phyloP scores from a whole-genome alignment of 2,329 filamentous ascomycete species.

The Xylariaceae sp. region DNA sequence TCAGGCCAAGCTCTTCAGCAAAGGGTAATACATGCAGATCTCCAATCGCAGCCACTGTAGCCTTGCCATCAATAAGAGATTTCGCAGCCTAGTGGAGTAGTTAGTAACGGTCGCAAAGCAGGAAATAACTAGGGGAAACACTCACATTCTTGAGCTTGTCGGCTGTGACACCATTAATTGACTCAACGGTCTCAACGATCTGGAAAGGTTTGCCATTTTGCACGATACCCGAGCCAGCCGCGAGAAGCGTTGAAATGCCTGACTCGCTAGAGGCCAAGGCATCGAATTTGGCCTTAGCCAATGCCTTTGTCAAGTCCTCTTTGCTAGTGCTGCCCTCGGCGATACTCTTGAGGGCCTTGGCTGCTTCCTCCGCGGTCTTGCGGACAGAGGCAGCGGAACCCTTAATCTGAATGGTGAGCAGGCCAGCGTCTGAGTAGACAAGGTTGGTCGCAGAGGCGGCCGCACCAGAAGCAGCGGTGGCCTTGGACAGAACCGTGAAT shows the following conservation, averaged over 20 bases:
- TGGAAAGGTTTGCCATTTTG: slow-evolving; percentile 83
- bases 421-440: slow-evolving; percentile 92
- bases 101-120: slow-evolving; percentile 39
- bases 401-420: slow-evolving; percentile 81
- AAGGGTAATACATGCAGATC: slow-evolving; percentile 91
- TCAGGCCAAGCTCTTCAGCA: slow-evolving; percentile 91
- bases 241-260: slow-evolving; percentile 76
- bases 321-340: slow-evolving; percentile 76
- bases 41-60: slow-evolving; percentile 86
- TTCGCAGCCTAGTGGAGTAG: slow-evolving; percentile 74
- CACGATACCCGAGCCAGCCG: slow-evolving; percentile 84
- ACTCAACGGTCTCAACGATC: slow-evolving; percentile 78
- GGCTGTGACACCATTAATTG: slow-evolving; percentile 79
- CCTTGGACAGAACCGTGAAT: slow-evolving; percentile 89
- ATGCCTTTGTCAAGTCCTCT: slow-evolving; percentile 90
- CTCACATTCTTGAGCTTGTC: slow-evolving; percentile 86
- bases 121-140: slow-evolving; percentile 32
- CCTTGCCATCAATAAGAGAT: slow-evolving; percentile 84
- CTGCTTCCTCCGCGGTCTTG: slow-evolving; percentile 75
- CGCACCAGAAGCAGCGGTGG: slow-evolving; percentile 69
- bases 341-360: slow-evolving; percentile 82
- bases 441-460: slow-evolving; percentile 76
- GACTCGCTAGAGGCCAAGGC: slow-evolving; percentile 83
- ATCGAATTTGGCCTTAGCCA: slow-evolving; percentile 91
- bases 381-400: slow-evolving; percentile 77